Conservation (phyloP, 768 basidiomycete species). For the Naganishia randhawae region DNA sequence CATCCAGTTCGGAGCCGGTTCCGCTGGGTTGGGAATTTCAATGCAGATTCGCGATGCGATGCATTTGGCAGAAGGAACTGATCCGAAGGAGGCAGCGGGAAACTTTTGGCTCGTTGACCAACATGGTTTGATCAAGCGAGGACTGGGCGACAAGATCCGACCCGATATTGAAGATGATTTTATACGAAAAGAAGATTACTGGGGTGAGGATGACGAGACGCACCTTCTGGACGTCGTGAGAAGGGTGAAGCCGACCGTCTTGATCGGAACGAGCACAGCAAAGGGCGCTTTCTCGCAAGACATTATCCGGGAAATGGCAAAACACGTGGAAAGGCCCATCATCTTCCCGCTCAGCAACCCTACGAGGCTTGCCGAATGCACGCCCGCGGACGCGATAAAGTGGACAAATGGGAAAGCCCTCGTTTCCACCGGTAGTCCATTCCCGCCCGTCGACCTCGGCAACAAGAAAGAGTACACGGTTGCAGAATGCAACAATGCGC, state of each 20-base stretch:
- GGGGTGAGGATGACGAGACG: slow-evolving; percentile 50
- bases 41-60: slow-evolving; percentile 74
- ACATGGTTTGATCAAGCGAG: slow-evolving; percentile 61
- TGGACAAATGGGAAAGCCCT: slow-evolving; percentile 79
- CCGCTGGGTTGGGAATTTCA: slow-evolving; percentile 70
- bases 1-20: slow-evolving; percentile 70
- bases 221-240: slow-evolving; percentile 66
- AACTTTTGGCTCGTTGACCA: slow-evolving; percentile 72
- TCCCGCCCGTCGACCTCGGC: slow-evolving; percentile 64
- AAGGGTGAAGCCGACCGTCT: slow-evolving; percentile 71
- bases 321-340: slow-evolving; percentile 67
- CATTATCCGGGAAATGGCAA: slow-evolving; percentile 56
- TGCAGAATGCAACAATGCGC: slow-evolving; percentile 51
- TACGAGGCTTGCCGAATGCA: slow-evolving; percentile 63
- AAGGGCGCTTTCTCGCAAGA: slow-evolving; percentile 60
- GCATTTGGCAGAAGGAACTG: slow-evolving; percentile 54
- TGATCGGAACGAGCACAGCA: slow-evolving; percentile 79
- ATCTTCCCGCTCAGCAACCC: slow-evolving; percentile 82
- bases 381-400: slow-evolving; percentile 59
- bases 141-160: slow-evolving; percentile 52
- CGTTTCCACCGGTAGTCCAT: slow-evolving; percentile 79
- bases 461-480: slow-evolving; percentile 60
- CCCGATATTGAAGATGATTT: slow-evolving; percentile 59
- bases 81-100: slow-evolving; percentile 60
- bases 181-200: slow-evolving; percentile 57